These are phyloP conservation scores for Raddia guianensis DNA, from an alignment of 176 grass and related monocot species.

Conservation along the genomic window DNA sequence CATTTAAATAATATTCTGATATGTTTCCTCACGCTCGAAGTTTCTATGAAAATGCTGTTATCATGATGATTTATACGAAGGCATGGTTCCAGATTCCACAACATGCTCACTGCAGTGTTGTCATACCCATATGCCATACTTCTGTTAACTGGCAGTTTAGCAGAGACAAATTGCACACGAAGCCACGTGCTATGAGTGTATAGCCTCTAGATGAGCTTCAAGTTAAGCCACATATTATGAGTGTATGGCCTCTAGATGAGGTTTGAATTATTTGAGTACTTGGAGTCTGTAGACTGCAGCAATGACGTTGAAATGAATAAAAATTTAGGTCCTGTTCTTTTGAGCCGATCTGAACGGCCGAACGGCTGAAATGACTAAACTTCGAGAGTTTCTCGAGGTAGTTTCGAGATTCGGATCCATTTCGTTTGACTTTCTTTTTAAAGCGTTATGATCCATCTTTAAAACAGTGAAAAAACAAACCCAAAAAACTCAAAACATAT, in stretches of 20 bases:
- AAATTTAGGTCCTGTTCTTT: no score
- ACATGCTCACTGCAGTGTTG: not conserved
- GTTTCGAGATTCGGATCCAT: no score
- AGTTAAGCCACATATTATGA: not conserved
- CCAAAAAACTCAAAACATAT: no score
- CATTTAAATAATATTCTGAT: slow-evolving; percentile 31
- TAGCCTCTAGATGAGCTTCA: not conserved
- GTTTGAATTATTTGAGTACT: slow-evolving; percentile 4
- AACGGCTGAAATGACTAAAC: no score
- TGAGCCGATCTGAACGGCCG: no score
- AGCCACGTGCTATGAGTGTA: not conserved
- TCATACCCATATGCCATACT: not conserved
- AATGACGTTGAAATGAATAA: not conserved
- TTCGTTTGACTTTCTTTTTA: no score
- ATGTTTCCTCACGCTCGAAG: not conserved
- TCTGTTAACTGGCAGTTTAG: not conserved
- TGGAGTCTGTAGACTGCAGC: not conserved
- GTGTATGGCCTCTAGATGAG: not conserved
- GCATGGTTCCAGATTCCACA: slow-evolving; percentile 5
- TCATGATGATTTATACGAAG: slow-evolving; percentile 13
- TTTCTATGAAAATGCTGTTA: slow-evolving; percentile 3
- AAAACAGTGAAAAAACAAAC: no score
- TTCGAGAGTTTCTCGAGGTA: no score
- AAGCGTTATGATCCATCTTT: no score
- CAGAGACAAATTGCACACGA: not conserved